These are phyloP conservation scores for Rhododendron molle DNA, from an alignment of 148 eudicot genomes.

Conservation along the genomic window DNA sequence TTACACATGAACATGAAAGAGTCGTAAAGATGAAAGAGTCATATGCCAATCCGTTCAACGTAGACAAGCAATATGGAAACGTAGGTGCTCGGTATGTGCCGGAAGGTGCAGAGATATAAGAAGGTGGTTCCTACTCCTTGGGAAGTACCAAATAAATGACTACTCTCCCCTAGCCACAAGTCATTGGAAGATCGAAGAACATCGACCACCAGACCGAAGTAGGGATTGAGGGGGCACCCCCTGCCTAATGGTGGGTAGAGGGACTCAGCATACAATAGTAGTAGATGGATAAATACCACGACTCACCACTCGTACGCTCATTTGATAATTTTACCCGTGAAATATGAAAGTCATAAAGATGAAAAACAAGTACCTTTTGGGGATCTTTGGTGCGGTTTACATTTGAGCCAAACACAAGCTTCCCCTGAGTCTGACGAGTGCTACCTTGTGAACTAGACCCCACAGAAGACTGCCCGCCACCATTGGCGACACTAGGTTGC, in stretches of 20 bases:
- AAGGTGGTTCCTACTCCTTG: too few relatives aligned
- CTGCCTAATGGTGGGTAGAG: too few relatives aligned
- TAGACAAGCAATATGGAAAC: too few relatives aligned
- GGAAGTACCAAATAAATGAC: too few relatives aligned
- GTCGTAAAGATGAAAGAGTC: neutral
- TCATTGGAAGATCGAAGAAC: too few relatives aligned
- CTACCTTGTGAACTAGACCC: slow-evolving; percentile 62
- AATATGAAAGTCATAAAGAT: neutral
- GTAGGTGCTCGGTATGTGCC: too few relatives aligned
- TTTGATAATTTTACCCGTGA: neutral
- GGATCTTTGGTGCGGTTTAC: slow-evolving; percentile 36
- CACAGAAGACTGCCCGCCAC: slow-evolving; percentile 33
- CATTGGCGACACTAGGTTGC: slow-evolving; percentile 32
- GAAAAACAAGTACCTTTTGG: slow-evolving; percentile 42
- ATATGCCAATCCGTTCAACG: too few relatives aligned
- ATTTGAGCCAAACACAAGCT: slow-evolving; percentile 84
- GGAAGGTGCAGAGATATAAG: too few relatives aligned
- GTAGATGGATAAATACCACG: neutral
- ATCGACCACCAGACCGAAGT: too few relatives aligned
- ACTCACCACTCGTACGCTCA: neutral
- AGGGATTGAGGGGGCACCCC: too few relatives aligned
- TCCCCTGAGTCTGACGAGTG: slow-evolving; percentile 71
- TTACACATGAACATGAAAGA: neutral
- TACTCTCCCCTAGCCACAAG: too few relatives aligned
- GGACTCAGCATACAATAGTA: neutral